Percentiles rank a stretch among this genome's conserved stretches.
phyloP scores from a whole-genome alignment of 192 early-diverging fungal species.

The Oehlia diaphana region DNA sequence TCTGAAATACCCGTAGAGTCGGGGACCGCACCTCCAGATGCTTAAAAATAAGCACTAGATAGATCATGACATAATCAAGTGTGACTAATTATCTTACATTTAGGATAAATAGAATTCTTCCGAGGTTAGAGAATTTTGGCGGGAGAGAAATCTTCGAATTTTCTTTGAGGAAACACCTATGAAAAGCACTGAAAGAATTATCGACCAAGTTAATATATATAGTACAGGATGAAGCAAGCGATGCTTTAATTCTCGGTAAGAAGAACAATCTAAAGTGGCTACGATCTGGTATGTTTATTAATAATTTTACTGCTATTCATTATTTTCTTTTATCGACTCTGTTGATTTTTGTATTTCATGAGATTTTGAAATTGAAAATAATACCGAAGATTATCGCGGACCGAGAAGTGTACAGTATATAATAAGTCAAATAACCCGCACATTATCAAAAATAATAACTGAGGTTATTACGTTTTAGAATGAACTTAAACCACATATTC shows the following conservation, averaged over 20 bases:
- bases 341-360: background rate
- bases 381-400: background rate
- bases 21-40: background rate
- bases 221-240: background rate
- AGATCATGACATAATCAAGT: background rate
- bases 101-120: conserved; percentile 3
- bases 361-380: background rate
- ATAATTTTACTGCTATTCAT: background rate
- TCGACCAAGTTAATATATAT: conserved; percentile 11
- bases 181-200: conserved; percentile 9
- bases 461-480: too few relatives aligned
- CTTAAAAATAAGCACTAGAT: background rate
- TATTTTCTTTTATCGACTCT: background rate
- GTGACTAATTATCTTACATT: background rate
- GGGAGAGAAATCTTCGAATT: background rate
- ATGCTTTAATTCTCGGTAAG: conserved; percentile 8
- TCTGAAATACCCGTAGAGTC: background rate
- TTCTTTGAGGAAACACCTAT: conserved; percentile 3
- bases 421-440: too few relatives aligned
- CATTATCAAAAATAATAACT: too few relatives aligned
- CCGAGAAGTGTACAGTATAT: too few relatives aligned
- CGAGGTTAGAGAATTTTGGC: conserved; percentile 11
- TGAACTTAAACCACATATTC: too few relatives aligned
- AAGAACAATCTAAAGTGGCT: background rate
- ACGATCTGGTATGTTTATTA: conserved; percentile 3